phyloP scores from a whole-genome alignment of 2,329 filamentous ascomycete species.

The Diaporthe velutina region DNA sequence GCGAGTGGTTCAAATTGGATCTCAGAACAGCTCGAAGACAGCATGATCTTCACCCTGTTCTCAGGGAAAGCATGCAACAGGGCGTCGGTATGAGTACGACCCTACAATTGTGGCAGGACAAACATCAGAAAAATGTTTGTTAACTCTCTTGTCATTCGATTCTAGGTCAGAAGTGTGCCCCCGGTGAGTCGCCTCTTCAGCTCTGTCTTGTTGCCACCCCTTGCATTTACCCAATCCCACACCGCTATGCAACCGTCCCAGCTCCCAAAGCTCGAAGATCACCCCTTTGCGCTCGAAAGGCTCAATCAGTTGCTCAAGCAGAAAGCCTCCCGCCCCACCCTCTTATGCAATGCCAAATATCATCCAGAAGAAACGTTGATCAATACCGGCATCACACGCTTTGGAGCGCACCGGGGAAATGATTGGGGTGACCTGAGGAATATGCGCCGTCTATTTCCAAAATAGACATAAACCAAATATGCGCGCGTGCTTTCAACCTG shows the following conservation, averaged over 20 bases:
- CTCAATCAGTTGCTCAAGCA: neutral
- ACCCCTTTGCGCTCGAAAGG: neutral
- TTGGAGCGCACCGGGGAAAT: neutral
- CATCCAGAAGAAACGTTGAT: neutral
- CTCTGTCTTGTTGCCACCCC: neutral
- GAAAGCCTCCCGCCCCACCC: neutral
- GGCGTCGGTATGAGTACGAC: too few species aligned
- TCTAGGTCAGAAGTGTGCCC: neutral
- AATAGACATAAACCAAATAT: neutral
- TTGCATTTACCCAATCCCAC: neutral
- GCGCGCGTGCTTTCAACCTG: neutral
- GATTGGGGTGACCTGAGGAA: neutral
- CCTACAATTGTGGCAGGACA: neutral
- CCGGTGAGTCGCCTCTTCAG: slow-evolving; percentile 16
- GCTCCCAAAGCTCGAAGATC: neutral
- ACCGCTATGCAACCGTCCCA: slow-evolving; percentile 6
- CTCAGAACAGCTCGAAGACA: neutral
- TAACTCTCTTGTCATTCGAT: neutral
- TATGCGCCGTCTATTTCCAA: neutral
- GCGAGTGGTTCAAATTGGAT: neutral
- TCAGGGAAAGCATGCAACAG: neutral
- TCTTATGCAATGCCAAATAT: neutral
- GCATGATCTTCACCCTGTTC: neutral
- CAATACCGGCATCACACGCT: neutral
- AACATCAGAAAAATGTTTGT: neutral